phyloP scores from a whole-genome alignment of 495 filamentous ascomycete genomes.

The Penicillium daleae region DNA sequence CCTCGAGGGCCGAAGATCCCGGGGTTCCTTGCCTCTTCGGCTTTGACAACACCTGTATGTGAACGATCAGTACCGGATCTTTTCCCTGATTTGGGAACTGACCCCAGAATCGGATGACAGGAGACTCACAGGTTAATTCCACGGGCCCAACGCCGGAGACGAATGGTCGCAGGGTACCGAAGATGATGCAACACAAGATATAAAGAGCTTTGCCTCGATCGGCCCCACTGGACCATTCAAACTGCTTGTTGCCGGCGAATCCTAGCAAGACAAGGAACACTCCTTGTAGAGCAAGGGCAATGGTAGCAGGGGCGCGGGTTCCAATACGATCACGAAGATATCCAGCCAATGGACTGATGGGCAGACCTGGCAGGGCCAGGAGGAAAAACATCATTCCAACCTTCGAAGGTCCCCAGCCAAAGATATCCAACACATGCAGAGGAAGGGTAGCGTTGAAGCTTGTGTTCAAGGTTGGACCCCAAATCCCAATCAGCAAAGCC shows the following conservation, averaged over 20 bases:
- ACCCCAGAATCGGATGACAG: neutral
- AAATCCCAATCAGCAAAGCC: conserved; percentile 9
- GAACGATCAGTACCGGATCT: neutral
- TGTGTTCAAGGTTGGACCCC: conserved; percentile 7
- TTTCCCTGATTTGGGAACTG: no score
- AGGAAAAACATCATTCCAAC: conserved; percentile 36
- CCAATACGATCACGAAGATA: conserved; percentile 38
- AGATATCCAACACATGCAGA: conserved; percentile 33
- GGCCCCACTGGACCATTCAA: conserved; percentile 22
- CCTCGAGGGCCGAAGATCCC: conserved; percentile 41
- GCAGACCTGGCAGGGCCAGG: conserved; percentile 33
- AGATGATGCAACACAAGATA: conserved; percentile 16
- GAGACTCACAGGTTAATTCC: conserved; percentile 37
- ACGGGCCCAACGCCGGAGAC: conserved; percentile 35
- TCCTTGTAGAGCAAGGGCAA: conserved; percentile 26
- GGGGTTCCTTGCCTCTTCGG: conserved; percentile 26
- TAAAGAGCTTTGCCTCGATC: conserved; percentile 29
- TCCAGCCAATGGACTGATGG: conserved; percentile 28
- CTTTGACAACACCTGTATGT: conserved; percentile 24
- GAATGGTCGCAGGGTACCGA: conserved; percentile 27
- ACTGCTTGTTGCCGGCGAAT: conserved; percentile 23
- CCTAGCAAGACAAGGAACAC: conserved; percentile 33
- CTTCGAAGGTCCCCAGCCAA: conserved; percentile 35
- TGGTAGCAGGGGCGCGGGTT: conserved; percentile 26
- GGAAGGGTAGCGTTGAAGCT: conserved; percentile 37